phyloP scores from a whole-genome alignment of 176 grass and related monocot genomes.

The Areca catechu region DNA sequence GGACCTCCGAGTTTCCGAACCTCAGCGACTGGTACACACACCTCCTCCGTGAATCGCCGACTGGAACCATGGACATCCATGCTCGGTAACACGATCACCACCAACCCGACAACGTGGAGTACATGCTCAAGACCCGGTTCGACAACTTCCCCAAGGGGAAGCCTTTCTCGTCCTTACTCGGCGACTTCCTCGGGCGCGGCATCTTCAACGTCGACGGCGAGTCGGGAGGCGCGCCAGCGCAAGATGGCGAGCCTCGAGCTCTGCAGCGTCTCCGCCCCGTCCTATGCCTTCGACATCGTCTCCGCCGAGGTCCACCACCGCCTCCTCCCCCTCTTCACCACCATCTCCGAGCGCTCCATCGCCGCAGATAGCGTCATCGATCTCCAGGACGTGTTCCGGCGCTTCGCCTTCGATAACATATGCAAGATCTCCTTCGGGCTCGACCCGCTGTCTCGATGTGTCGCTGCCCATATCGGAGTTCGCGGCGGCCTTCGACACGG shows the following conservation, averaged over 20 bases:
- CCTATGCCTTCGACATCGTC: conserved; percentile 52
- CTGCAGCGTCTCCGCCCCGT: conserved; percentile 52
- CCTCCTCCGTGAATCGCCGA: conserved; percentile 42
- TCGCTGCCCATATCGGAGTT: conserved; percentile 41
- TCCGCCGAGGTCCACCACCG: conserved; percentile 23
- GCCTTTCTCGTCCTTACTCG: conserved; percentile 52
- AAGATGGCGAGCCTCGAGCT: conserved; percentile 93
- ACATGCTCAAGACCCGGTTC: conserved; percentile 76
- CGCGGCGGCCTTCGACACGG: conserved; percentile 51
- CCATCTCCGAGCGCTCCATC: conserved; percentile 11
- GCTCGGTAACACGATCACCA: conserved; percentile 55
- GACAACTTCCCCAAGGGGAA: conserved; percentile 81
- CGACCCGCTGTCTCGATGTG: conserved; percentile 43
- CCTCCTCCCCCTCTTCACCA: conserved; percentile 41
- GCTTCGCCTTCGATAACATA: conserved; percentile 74
- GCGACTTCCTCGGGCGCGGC: conserved; percentile 67
- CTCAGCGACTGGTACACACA: conserved; percentile 72
- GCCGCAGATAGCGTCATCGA: conserved; percentile 18
- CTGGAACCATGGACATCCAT: conserved; percentile 54
- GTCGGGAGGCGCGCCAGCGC: conserved; percentile 66
- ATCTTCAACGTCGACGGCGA: conserved; percentile 86
- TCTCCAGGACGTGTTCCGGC: conserved; percentile 72
- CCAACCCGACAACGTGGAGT: conserved; percentile 82
- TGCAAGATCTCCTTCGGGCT: conserved; percentile 77
- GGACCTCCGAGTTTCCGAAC: conserved; percentile 46